Evolutionary conservation across 1,139 yeast genomes (phyloP).

Genomic region (Tardiomyces depauwii): DNA sequence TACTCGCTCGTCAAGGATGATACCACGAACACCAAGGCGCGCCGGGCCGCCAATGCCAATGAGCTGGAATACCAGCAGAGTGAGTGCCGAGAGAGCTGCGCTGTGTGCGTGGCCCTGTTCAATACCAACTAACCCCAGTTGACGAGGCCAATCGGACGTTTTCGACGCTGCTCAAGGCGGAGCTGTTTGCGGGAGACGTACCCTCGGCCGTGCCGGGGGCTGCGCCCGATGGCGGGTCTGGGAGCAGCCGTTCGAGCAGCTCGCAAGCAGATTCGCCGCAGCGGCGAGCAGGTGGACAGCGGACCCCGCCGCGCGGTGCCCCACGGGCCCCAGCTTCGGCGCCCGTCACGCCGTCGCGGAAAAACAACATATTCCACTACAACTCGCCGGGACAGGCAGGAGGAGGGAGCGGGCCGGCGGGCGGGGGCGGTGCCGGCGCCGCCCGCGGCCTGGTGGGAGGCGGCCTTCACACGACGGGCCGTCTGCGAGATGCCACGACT

Average conservation of each 20-base stretch:
- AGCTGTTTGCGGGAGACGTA: slow-evolving; percentile 78
- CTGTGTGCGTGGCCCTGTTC: too few species aligned
- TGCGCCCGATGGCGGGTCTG: neutral
- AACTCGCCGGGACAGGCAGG: slow-evolving; percentile 14
- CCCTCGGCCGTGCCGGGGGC: slow-evolving; percentile 38
- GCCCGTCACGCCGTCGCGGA: slow-evolving; percentile 30
- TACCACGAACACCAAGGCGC: slow-evolving; percentile 22
- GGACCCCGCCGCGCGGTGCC: slow-evolving; percentile 9
- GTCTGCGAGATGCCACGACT: slow-evolving; percentile 3
- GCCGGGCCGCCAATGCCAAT: slow-evolving; percentile 20
- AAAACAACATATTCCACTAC: slow-evolving; percentile 21
- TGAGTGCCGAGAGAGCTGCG: neutral
- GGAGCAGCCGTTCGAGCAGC: slow-evolving; percentile 3
- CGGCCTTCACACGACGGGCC: neutral
- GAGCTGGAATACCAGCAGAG: slow-evolving; percentile 52
- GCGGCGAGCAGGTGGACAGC: neutral
- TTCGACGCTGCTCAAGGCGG: slow-evolving; percentile 76
- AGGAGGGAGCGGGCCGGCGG: slow-evolving; percentile 2
- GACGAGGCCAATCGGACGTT: slow-evolving; percentile 84
- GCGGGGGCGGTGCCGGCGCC: neutral
- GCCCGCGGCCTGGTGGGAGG: neutral
- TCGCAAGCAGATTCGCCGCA: neutral
- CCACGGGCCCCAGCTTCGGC: slow-evolving; percentile 24
- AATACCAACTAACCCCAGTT: slow-evolving; percentile 27
- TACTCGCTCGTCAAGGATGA: slow-evolving; percentile 47